Conservation (phyloP, 139 green algal genomes). For the Volvox reticuliferus region DNA sequence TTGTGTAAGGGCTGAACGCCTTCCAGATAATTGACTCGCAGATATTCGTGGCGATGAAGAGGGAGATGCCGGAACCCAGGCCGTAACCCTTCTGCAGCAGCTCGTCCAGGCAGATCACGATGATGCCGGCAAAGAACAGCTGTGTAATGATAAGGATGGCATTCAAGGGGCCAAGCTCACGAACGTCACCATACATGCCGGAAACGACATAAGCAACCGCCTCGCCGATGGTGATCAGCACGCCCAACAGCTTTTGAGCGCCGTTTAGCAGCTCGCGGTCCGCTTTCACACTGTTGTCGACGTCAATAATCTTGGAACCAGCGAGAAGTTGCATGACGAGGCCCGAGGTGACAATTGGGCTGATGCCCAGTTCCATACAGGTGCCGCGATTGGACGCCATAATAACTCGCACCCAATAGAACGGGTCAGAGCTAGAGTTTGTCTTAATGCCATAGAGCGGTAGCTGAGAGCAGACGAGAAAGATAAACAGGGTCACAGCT, state of each 20-base stretch:
- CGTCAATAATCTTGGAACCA: constrained; percentile 98
- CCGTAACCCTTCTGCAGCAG: constrained; percentile 98
- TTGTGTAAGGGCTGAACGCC: constrained; percentile 93
- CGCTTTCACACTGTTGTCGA: constrained; percentile 97
- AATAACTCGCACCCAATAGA: constrained; percentile 99
- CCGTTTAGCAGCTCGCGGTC: constrained; percentile 96
- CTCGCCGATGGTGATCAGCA: constrained; percentile 99
- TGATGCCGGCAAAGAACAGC: constrained; percentile 98
- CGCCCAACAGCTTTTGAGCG: constrained; percentile 96
- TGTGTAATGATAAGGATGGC: constrained; percentile 97
- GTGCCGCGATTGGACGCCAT: constrained; percentile 97
- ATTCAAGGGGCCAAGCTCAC: constrained; percentile 92
- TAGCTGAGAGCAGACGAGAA: constrained; percentile 98
- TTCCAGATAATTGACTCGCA: constrained; percentile 99
- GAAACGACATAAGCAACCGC: constrained; percentile 99
- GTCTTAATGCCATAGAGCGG: constrained; percentile 98
- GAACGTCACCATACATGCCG: constrained; percentile 98
- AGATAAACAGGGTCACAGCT: constrained; percentile 95
- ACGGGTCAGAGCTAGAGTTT: constrained; percentile 89
- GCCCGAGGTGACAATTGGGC: constrained; percentile 96
- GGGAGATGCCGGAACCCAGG: constrained; percentile 97
- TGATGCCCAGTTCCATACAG: constrained; percentile 99
- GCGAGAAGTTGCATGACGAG: constrained; percentile 98
- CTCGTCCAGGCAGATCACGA: constrained; percentile 99
- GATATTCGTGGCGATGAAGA: constrained; percentile 99